Evolutionary conservation across 257 asterid genomes (phyloP), one percentile per base, ranked within the genome.

Genomic region (Cordia subcordata): DNA sequence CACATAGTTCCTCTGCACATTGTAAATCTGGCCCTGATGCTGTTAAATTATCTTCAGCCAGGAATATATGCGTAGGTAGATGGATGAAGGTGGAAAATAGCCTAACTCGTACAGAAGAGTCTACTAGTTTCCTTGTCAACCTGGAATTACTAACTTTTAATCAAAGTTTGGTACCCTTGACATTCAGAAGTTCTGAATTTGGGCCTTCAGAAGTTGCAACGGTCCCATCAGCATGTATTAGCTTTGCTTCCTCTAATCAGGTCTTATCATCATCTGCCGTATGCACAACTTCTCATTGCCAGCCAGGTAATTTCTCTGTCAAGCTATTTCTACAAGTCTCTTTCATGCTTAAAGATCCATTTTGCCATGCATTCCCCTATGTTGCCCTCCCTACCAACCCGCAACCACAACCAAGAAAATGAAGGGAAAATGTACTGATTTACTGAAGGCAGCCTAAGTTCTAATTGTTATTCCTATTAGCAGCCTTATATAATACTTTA

Each of bases 1-100:
- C 99, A 15, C 83, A 84, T 61, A 68, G 85, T 46, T 78, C 79
- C 60, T 73, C 87, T 21, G 95, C 89, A 55, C 78, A 86, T 66
- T 75, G 60, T 53, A 92, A 84, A 79, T 72, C 75, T 66, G 82
- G 81, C 61, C 67, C 84, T 38, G 99, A 92, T 72, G 74, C 97
- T 20, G 73, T 68, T 42, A 92, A 86, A 68, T 62, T 78, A 61
- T 68, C 96, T 63, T 61, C 85, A 53, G 73, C 64, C 72, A 85
- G 86, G 72, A 65, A 83, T 54, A 45, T 68, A 57, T 92, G 99
- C 78, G 88, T 72, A 49, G 96, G 95, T 57, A 81, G 85, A 73
- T 92, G 99, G 99, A 79, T 72, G 32, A 92, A 79, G 74, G 80
- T 92, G 67, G 71, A 77, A 62, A 78, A 75, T 61, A 65, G 65